Conservation (phyloP, 768 basidiomycete species). For the Peribolospora baueri region DNA sequence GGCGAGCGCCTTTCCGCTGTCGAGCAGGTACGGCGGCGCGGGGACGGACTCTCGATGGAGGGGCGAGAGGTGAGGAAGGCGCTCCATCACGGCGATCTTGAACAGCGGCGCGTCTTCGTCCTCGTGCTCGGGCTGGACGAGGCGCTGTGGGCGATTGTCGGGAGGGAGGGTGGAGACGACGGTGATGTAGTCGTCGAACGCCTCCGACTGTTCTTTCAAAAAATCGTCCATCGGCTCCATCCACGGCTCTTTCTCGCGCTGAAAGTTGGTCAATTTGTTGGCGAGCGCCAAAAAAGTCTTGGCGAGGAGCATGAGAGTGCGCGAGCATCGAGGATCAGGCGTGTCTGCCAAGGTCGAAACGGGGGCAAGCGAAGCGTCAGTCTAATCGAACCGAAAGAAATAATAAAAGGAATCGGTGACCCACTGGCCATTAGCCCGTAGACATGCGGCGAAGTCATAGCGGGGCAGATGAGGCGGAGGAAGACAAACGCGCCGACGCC, state of each 20-base stretch:
- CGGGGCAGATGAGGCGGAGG: constrained; percentile 69
- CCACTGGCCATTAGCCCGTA: constrained; percentile 54
- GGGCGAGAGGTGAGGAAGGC: constrained; percentile 31
- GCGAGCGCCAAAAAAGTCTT: constrained; percentile 77
- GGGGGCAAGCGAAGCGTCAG: constrained; percentile 36
- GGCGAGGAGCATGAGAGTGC: constrained; percentile 60
- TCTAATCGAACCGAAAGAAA: background rate
- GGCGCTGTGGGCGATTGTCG: constrained; percentile 1
- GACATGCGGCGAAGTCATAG: constrained; percentile 64
- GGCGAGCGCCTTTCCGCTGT: constrained; percentile 54
- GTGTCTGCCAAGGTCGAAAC: constrained; percentile 17
- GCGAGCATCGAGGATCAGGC: constrained; percentile 23
- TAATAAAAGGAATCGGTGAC: constrained; percentile 3
- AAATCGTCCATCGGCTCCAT: constrained; percentile 58
- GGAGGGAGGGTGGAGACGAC: constrained; percentile 12
- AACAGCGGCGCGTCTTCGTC: constrained; percentile 8
- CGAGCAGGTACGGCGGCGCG: constrained; percentile 44
- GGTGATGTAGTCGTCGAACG: constrained; percentile 48
- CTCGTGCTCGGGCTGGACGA: constrained; percentile 10
- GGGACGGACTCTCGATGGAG: constrained; percentile 49
- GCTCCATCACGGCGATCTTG: constrained; percentile 26
- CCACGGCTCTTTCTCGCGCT: constrained; percentile 42
- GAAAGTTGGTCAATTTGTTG: constrained; percentile 28
- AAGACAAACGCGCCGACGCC: constrained; percentile 75
- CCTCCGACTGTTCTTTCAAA: constrained; percentile 33